Evolutionary conservation across 1,284 basidiomycete species (phyloP).

Genomic region (Melampsora larici-populina): DNA sequence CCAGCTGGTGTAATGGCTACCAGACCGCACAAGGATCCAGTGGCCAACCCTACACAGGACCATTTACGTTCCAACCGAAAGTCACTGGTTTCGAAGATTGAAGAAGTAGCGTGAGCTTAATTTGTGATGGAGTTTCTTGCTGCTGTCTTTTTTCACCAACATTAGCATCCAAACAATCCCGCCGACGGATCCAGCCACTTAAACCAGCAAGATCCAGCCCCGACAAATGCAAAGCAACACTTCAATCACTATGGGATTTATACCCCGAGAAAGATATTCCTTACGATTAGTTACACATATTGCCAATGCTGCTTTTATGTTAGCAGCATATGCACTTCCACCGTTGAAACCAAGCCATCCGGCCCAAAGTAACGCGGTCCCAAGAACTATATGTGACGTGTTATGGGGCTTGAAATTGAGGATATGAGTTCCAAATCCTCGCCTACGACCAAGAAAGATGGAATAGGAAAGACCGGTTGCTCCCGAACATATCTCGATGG

Average conservation of each 20-base stretch:
- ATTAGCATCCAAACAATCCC: conserved; percentile 82
- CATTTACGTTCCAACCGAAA: conserved; percentile 56
- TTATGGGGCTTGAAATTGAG: conserved; percentile 73
- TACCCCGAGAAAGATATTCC: background rate
- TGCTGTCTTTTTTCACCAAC: conserved; percentile 69
- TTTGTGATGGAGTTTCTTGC: conserved; percentile 51
- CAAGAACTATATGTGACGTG: conserved; percentile 80
- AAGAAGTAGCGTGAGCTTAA: background rate
- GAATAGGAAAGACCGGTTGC: conserved; percentile 80
- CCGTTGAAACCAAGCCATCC: conserved; percentile 78
- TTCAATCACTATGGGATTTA: too few relatives aligned
- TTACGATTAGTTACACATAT: conserved; percentile 72
- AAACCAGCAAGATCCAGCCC: background rate
- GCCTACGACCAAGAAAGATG: conserved; percentile 79
- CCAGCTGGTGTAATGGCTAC: conserved; percentile 56
- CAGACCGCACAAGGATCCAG: conserved; percentile 75
- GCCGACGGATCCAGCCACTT: conserved; percentile 65
- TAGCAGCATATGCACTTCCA: conserved; percentile 80
- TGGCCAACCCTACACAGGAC: conserved; percentile 81
- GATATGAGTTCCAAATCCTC: conserved; percentile 81
- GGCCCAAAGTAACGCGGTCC: conserved; percentile 84
- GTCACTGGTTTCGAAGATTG: conserved; percentile 46
- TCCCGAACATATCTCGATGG: conserved; percentile 87
- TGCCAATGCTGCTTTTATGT: conserved; percentile 78
- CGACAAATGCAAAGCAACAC: background rate